Conservation (phyloP, 495 filamentous ascomycete genomes). For the Podospora conica region DNA sequence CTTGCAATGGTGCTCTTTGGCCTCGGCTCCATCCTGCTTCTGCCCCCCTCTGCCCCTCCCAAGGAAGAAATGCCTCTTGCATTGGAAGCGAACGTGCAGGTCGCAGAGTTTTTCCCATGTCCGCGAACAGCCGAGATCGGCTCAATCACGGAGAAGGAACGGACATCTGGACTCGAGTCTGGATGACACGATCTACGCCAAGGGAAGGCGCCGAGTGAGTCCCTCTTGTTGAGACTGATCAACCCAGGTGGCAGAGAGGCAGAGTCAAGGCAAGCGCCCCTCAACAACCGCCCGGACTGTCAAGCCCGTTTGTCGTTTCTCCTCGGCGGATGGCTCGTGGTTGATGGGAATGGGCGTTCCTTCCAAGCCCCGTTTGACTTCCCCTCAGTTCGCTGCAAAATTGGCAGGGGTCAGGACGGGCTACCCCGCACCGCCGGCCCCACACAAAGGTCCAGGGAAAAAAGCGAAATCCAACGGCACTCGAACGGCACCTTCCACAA, state of each 20-base stretch:
- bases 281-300: no score
- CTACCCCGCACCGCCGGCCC: not conserved
- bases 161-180: not conserved
- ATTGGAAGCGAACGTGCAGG: not conserved
- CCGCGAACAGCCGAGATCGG: slow-evolving; percentile 1
- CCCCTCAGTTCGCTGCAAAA: not conserved
- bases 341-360: not conserved
- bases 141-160: not conserved
- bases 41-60: not conserved
- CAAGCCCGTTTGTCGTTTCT: not conserved
- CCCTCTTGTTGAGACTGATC: no score
- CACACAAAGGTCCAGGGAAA: not conserved
- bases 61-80: not conserved
- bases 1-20: not conserved
- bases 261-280: no score
- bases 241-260: no score
- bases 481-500: no score
- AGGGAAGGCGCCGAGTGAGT: not conserved
- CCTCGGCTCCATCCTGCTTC: not conserved
- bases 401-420: no score
- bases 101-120: not conserved
- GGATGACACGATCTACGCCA: not conserved
- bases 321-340: not conserved
- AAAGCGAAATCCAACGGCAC: no score
- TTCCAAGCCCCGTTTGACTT: not conserved